Percentiles rank a stretch among this genome's conserved stretches.
phyloP scores from a whole-genome alignment of 192 early-diverging fungal genomes.

The Thoreauomyces humboldtii region DNA sequence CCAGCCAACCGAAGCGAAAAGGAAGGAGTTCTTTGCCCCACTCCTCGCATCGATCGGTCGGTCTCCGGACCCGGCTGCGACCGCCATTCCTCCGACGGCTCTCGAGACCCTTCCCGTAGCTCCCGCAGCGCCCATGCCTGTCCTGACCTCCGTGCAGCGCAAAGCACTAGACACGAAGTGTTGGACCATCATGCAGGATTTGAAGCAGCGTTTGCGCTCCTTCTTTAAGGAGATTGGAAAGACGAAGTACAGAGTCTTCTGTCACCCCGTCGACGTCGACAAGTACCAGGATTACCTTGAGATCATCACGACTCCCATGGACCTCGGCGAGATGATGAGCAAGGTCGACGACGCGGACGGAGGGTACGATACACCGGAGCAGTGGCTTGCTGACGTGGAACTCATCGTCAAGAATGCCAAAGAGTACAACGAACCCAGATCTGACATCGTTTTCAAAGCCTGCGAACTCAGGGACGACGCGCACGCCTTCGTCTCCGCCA shows the following conservation, averaged over 20 bases:
- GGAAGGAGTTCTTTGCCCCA: constrained; percentile 30
- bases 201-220: constrained; percentile 52
- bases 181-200: constrained; percentile 47
- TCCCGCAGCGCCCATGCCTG: constrained; percentile 42
- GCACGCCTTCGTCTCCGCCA: background rate
- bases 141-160: constrained; percentile 49
- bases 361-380: constrained; percentile 30
- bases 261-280: constrained; percentile 44
- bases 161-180: constrained; percentile 51
- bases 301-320: constrained; percentile 31
- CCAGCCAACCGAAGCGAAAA: constrained; percentile 25
- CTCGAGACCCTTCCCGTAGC: constrained; percentile 47
- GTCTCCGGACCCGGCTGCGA: constrained; percentile 19
- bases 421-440: constrained; percentile 18
- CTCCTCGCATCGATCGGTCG: constrained; percentile 36
- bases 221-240: constrained; percentile 57
- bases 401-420: constrained; percentile 10
- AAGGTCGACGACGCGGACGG: constrained; percentile 12
- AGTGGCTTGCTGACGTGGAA: constrained; percentile 24
- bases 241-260: constrained; percentile 26
- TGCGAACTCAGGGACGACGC: constrained; percentile 7
- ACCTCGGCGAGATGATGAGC: constrained; percentile 17
- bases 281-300: constrained; percentile 47
- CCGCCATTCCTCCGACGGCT: constrained; percentile 14
- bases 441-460: constrained; percentile 17